Percentiles rank a stretch among this genome's conserved stretches.
Evolutionary conservation across 164 flowering plant species (phyloP).

Genomic region (Kingdonia uniflora): DNA sequence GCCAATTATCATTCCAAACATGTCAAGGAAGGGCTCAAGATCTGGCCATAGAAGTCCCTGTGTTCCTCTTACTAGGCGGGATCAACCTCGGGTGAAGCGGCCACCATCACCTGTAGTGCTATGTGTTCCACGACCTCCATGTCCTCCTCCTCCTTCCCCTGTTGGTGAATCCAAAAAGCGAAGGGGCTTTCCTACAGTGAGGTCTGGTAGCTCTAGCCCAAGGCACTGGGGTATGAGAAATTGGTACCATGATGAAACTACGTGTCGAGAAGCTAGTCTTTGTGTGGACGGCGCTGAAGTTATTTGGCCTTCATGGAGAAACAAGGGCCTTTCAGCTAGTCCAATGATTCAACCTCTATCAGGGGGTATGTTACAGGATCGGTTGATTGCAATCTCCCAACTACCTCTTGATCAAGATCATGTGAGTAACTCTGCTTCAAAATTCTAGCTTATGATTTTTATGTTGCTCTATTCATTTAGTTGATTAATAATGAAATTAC

Average conservation of each 20-base stretch:
- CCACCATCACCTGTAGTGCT: slow-evolving; percentile 98
- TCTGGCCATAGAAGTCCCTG: slow-evolving; percentile 75
- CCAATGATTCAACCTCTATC: slow-evolving; percentile 70
- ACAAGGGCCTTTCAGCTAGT: slow-evolving; percentile 48
- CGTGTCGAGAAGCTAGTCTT: slow-evolving; percentile 48
- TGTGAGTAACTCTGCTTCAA: slow-evolving; percentile 34
- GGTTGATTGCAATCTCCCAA: slow-evolving; percentile 74
- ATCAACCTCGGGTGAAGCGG: slow-evolving; percentile 73
- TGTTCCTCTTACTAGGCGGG: slow-evolving; percentile 59
- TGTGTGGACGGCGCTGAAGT: slow-evolving; percentile 73
- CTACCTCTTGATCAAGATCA: slow-evolving; percentile 85
- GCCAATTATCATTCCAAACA: slow-evolving; percentile 74
- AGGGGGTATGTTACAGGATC: slow-evolving; percentile 71
- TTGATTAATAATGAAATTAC: slow-evolving; percentile 7
- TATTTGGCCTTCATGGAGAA: slow-evolving; percentile 90
- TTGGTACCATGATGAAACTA: slow-evolving; percentile 68
- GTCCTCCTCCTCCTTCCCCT: slow-evolving; percentile 85
- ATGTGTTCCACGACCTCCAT: slow-evolving; percentile 87
- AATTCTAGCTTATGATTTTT: background rate
- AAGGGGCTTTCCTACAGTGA: slow-evolving; percentile 85
- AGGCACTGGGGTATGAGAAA: slow-evolving; percentile 89
- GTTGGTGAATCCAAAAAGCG: slow-evolving; percentile 75
- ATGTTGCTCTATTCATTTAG: slow-evolving; percentile 3
- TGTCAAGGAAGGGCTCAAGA: slow-evolving; percentile 60
- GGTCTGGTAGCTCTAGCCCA: slow-evolving; percentile 99